These are phyloP conservation scores for Trichoderma sp. DNA, from an alignment of 2,329 filamentous ascomycete genomes.

Conservation along the genomic window DNA sequence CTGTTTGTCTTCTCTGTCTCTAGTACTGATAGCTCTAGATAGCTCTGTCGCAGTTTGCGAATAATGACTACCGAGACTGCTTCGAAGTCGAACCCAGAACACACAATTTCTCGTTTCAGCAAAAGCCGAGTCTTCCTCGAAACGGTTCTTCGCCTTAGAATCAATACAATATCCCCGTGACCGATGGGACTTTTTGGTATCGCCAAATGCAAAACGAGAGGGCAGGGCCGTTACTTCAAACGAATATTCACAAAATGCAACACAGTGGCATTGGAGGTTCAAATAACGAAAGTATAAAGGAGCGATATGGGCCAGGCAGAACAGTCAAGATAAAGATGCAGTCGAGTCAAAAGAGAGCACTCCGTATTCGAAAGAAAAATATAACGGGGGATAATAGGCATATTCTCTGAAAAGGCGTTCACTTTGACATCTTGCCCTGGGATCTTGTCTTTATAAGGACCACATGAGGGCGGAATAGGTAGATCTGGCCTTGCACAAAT, in stretches of 20 bases:
- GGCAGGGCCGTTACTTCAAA: too few relatives aligned
- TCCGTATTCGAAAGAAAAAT: neutral
- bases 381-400: neutral
- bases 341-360: neutral
- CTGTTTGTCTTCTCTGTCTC: neutral
- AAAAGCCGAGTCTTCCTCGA: neutral
- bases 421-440: neutral
- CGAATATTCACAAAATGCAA: neutral
- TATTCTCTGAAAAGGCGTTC: neutral
- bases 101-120: neutral
- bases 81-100: neutral
- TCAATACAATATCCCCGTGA: neutral
- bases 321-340: neutral
- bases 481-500: neutral
- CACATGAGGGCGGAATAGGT: neutral
- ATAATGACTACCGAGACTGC: neutral
- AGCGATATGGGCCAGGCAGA: neutral
- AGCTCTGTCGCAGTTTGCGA: neutral
- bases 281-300: neutral
- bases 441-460: constrained; percentile 1
- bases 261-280: neutral
- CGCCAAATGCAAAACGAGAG: neutral
- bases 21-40: neutral
- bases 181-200: too few relatives aligned
- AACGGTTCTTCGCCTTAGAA: neutral